Evolutionary conservation across 345 rosid species (phyloP).

Genomic region (Eucalyptus grandis): DNA sequence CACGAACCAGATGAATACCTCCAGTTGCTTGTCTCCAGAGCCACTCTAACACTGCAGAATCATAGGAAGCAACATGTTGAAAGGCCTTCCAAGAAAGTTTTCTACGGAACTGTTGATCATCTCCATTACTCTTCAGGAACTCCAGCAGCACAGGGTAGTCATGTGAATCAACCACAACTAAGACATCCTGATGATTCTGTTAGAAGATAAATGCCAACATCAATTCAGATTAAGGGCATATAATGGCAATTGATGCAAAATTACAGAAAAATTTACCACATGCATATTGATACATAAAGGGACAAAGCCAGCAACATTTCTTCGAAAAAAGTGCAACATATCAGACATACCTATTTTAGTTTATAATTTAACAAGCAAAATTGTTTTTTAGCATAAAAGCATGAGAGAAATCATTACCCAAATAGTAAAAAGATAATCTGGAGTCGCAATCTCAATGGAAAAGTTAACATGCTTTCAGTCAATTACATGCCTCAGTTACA

Average conservation of each 20-base stretch:
- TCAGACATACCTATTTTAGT: not conserved
- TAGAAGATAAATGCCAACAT: not conserved
- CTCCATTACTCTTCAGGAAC: conserved; percentile 51
- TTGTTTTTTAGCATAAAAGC: no score
- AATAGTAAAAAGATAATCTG: no score
- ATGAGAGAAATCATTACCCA: no score
- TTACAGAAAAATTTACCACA: not conserved
- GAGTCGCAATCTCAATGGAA: no score
- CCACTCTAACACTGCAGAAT: no score
- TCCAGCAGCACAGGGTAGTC: conserved; percentile 76
- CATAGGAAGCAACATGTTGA: rapidly evolving
- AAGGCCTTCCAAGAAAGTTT: no score
- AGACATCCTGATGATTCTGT: conserved; percentile 93
- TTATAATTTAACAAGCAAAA: not conserved
- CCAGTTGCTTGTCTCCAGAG: no score
- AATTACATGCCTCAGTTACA: no score
- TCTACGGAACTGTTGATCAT: conserved; percentile 61
- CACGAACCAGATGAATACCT: no score
- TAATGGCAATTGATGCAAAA: not conserved
- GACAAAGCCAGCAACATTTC: not conserved
- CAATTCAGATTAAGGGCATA: not conserved
- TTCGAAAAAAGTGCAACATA: not conserved
- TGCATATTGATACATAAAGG: not conserved
- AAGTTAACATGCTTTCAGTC: no score
- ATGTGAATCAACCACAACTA: conserved; percentile 72